These are phyloP conservation scores for Diospyros kaki DNA, from an alignment of 148 eudicot genomes.

Conservation along the genomic window DNA sequence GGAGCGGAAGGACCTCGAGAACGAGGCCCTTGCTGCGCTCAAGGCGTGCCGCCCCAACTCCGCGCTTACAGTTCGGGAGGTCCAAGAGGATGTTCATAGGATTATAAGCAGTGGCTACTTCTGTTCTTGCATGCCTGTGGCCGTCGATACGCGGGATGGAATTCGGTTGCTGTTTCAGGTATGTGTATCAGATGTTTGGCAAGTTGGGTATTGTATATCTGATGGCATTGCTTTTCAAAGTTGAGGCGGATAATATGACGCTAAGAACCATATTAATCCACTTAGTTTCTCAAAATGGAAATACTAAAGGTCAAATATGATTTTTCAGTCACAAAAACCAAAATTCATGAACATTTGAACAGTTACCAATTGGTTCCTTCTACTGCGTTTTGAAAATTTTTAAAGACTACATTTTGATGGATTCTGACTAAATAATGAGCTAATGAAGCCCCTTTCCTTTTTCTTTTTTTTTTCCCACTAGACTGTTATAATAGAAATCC, in stretches of 20 bases:
- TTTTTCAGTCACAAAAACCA: too few species aligned
- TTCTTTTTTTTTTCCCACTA: too few species aligned
- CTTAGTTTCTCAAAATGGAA: too few species aligned
- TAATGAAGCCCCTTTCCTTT: accelerated
- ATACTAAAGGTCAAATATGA: too few species aligned
- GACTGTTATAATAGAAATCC: too few species aligned
- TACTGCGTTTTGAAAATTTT: too few species aligned
- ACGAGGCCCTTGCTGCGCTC: conserved; percentile 73
- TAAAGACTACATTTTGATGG: too few species aligned
- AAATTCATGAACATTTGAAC: too few species aligned
- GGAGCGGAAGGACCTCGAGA: conserved; percentile 77
- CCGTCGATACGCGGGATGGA: conserved; percentile 92
- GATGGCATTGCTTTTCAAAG: background rate
- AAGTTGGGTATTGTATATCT: background rate
- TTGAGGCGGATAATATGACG: background rate
- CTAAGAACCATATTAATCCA: background rate
- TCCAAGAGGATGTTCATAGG: conserved; percentile 93
- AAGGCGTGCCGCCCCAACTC: conserved; percentile 77
- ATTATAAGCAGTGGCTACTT: conserved; percentile 86
- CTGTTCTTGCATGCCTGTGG: conserved; percentile 87
- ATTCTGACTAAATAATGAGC: too few species aligned
- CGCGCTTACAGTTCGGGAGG: conserved; percentile 81
- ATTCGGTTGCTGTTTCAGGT: conserved; percentile 94
- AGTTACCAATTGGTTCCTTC: too few species aligned
- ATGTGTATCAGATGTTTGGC: conserved; percentile 8